phyloP scores from a whole-genome alignment of 1,284 basidiomycete species.

The Ustilago vetiveriae region DNA sequence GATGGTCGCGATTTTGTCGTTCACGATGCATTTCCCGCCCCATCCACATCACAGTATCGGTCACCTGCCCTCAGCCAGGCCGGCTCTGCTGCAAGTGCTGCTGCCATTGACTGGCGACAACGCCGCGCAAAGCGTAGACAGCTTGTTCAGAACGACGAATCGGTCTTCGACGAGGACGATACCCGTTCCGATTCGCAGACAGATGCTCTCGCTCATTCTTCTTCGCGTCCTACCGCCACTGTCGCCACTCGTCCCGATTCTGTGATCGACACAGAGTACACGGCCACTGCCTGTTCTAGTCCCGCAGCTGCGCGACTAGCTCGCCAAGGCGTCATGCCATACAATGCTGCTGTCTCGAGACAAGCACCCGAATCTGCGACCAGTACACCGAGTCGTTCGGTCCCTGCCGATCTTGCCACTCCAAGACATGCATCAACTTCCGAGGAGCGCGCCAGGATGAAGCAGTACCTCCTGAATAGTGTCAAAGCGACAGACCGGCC shows the following conservation, averaged over 20 bases:
- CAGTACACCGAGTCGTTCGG: constrained; percentile 30
- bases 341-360: not conserved
- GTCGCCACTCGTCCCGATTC: constrained; percentile 12
- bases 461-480: constrained; percentile 53
- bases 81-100: not conserved
- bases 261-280: constrained; percentile 27
- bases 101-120: constrained; percentile 23
- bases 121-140: constrained; percentile 32
- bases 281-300: constrained; percentile 42
- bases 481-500: constrained; percentile 38
- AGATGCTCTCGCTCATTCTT: constrained; percentile 1
- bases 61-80: constrained; percentile 6
- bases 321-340: constrained; percentile 26
- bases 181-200: constrained; percentile 8
- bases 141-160: constrained; percentile 35
- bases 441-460: constrained; percentile 41
- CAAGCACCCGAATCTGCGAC: constrained; percentile 7
- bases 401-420: constrained; percentile 17
- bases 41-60: constrained; percentile 4
- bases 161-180: constrained; percentile 34
- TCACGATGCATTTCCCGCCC: constrained; percentile 16
- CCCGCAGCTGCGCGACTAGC: constrained; percentile 42
- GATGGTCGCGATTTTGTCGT: constrained; percentile 37
- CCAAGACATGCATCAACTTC: constrained; percentile 25
- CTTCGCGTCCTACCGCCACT: constrained; percentile 10